These are phyloP conservation scores for Phylloporus sp. DNA, from an alignment of 768 basidiomycete genomes.

Conservation along the genomic window DNA sequence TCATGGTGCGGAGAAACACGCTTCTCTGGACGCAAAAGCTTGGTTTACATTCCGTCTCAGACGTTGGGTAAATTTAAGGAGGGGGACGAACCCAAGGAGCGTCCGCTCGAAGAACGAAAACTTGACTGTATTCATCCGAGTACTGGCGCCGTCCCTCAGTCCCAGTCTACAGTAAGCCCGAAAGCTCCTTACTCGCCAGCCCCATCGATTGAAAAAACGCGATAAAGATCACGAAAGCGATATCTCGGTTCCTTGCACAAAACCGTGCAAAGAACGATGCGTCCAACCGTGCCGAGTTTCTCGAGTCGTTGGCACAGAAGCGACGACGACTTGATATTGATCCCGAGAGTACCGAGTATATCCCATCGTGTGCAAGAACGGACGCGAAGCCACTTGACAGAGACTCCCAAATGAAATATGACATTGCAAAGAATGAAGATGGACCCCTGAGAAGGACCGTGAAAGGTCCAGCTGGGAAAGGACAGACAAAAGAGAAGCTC, in stretches of 20 bases:
- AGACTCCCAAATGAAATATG: slow-evolving; percentile 79
- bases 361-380: slow-evolving; percentile 64
- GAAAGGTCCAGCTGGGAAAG: slow-evolving; percentile 26
- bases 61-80: slow-evolving; percentile 29
- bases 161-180: slow-evolving; percentile 55
- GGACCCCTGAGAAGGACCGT: slow-evolving; percentile 65
- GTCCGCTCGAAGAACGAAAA: slow-evolving; percentile 61
- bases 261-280: slow-evolving; percentile 69
- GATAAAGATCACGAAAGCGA: slow-evolving; percentile 60
- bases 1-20: slow-evolving; percentile 41
- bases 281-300: slow-evolving; percentile 74
- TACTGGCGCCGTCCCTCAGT: slow-evolving; percentile 42
- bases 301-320: slow-evolving; percentile 55
- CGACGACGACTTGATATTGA: slow-evolving; percentile 39
- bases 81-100: slow-evolving; percentile 24
- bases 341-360: slow-evolving; percentile 28
- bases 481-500: slow-evolving; percentile 8
- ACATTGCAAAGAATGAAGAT: slow-evolving; percentile 80
- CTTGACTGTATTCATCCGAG: slow-evolving; percentile 52
- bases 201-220: slow-evolving; percentile 7
- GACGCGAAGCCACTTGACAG: slow-evolving; percentile 69
- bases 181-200: neutral
- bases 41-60: slow-evolving; percentile 11
- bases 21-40: neutral
- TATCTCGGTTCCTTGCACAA: slow-evolving; percentile 65